Base-by-base conservation (phyloP, 2,329 filamentous ascomycete species). In the Cladosporium colombiae region DNA sequence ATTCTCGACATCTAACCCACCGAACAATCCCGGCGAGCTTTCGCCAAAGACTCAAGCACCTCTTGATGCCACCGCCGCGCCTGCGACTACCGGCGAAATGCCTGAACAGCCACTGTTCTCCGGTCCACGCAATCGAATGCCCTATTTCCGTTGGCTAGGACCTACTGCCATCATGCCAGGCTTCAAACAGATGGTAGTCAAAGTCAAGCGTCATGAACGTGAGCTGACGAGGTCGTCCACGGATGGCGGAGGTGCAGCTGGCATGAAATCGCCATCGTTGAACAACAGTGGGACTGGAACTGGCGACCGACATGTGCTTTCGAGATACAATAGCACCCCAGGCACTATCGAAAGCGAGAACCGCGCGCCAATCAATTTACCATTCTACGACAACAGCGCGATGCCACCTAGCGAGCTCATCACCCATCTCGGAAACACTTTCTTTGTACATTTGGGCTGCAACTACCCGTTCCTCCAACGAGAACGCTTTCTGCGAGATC, bases 151-250 rank as follows among this genome's bases (percentile, higher is more conserved):
- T 67, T 96, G 95, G 78, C 95, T 96, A 75, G 93, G 92, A 0
- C 91, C 92, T 0, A 96, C 93, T 0, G 93, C 92, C 68, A 96
- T 96, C 73, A 91, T 95, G 62, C 92, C 92, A 1, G 92, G 92
- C 25, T 96, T 93, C 80, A 96, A 96, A 78, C 92, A 96, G 77
- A 96, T 96, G 91, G 91, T 96, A 29, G 89, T 91, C 66, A 89
- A 90, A 63, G 87, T 93, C 33, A 85, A 89, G 66, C 88, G 90
- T 67, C 82, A 87, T 66, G 84, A 88, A 27, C 84, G 84, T 27
- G 88, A 87, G 52, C 82, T 79, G 7, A 83, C 82, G 60, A 89
- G 86, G 21, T 84, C 86, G 56, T 86, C 87, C 0, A 74, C 72
- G 14, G 80, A 82, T 68, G 77, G 74, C 14, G 73, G 76, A 70